Percentiles rank a stretch among this genome's conserved stretches.
phyloP scores from a whole-genome alignment of 176 grass and related monocot genomes.

The Oryza rufipogon region DNA sequence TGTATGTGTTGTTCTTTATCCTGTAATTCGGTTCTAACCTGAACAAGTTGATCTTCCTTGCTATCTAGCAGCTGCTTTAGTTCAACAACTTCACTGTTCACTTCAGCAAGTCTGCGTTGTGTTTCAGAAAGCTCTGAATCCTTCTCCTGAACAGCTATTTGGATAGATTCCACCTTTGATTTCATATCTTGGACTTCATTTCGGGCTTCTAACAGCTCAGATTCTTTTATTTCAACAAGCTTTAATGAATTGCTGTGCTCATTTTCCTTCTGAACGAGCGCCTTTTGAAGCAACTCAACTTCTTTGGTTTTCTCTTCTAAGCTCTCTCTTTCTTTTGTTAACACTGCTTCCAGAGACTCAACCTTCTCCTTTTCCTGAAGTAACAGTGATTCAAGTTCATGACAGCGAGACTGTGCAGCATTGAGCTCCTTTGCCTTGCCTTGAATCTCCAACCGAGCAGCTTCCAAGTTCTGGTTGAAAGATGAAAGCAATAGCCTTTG shows the following conservation, averaged over 20 bases:
- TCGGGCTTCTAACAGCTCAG: conserved; percentile 67
- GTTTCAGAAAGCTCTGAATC: conserved; percentile 65
- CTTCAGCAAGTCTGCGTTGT: conserved; percentile 50
- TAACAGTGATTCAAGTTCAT: conserved; percentile 64
- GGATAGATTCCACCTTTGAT: conserved; percentile 63
- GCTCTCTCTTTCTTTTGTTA: conserved; percentile 66
- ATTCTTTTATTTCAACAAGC: conserved; percentile 66
- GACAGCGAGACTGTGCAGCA: conserved; percentile 39
- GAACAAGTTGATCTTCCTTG: conserved; percentile 61
- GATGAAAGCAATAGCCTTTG: conserved; percentile 68
- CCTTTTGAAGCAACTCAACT: conserved; percentile 62
- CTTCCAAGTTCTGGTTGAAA: conserved; percentile 62
- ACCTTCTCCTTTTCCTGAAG: conserved; percentile 56
- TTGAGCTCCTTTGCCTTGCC: conserved; percentile 56
- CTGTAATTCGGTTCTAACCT: conserved; percentile 51
- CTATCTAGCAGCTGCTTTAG: conserved; percentile 56
- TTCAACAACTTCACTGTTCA: conserved; percentile 48
- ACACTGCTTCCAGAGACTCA: conserved; percentile 54
- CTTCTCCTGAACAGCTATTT: conserved; percentile 58
- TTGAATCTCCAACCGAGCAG: conserved; percentile 62
- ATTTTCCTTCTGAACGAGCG: conserved; percentile 60
- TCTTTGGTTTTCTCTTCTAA: conserved; percentile 68
- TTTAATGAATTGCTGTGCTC: conserved; percentile 61
- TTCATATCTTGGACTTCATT: conserved; percentile 82
- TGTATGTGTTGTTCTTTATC: conserved; percentile 56